Conservation (phyloP, 1,284 basidiomycete species). For the Sanghuangporus weigelae region DNA sequence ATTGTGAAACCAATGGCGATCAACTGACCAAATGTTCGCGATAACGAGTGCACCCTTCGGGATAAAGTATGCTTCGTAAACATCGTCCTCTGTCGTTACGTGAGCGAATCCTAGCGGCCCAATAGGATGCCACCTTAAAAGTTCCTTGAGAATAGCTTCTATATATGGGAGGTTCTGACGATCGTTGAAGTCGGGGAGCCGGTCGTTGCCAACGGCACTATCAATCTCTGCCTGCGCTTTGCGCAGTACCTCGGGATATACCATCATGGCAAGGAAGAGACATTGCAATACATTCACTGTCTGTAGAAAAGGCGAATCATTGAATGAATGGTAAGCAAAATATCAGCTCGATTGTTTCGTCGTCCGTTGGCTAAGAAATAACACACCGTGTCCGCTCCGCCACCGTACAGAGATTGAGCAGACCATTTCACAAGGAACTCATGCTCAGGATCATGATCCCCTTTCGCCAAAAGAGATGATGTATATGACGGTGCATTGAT, state of each 20-base stretch:
- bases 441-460: slow-evolving; percentile 27
- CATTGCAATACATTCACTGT: neutral
- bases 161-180: slow-evolving; percentile 34
- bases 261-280: slow-evolving; percentile 35
- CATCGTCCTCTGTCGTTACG: slow-evolving; percentile 14
- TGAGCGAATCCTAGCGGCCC: slow-evolving; percentile 22
- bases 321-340: neutral
- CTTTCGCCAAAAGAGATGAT: slow-evolving; percentile 31
- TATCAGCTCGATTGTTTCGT: neutral
- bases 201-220: slow-evolving; percentile 32
- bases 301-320: neutral
- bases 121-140: slow-evolving; percentile 33
- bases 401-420: slow-evolving; percentile 34
- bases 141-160: slow-evolving; percentile 37
- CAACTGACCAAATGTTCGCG: slow-evolving; percentile 12
- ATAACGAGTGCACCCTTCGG: slow-evolving; percentile 18
- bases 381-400: slow-evolving; percentile 9
- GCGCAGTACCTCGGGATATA: slow-evolving; percentile 34
- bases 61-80: slow-evolving; percentile 17
- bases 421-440: slow-evolving; percentile 34
- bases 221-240: slow-evolving; percentile 38
- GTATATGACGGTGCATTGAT: slow-evolving; percentile 34
- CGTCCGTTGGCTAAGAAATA: neutral
- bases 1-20: neutral
- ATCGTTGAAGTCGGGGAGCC: slow-evolving; percentile 38